phyloP scores from a whole-genome alignment of 352 stramenopile genomes.

The Globisporangium middletonii region DNA sequence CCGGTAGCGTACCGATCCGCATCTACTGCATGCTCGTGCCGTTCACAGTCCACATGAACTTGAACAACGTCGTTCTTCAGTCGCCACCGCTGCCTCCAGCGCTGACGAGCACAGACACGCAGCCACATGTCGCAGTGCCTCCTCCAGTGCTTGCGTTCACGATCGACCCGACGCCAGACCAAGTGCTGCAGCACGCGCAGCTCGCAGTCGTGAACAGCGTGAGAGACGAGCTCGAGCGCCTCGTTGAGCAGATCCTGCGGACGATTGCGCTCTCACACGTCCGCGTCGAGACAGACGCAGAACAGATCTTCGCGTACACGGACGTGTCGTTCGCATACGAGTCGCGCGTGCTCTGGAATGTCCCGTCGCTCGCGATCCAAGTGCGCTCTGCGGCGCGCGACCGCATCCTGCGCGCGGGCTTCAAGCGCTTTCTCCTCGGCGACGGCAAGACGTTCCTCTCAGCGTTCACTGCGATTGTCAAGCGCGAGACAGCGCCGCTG shows the following conservation, averaged over 20 bases:
- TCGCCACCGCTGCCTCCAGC: neutral
- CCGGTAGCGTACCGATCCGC: slow-evolving; percentile 39
- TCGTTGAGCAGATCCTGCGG: slow-evolving; percentile 61
- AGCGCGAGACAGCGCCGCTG: slow-evolving; percentile 54
- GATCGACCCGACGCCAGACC: neutral
- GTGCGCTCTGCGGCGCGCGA: slow-evolving; percentile 31
- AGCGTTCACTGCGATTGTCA: slow-evolving; percentile 62
- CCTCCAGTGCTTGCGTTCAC: neutral
- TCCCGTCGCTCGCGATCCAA: slow-evolving; percentile 58
- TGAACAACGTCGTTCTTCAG: slow-evolving; percentile 33
- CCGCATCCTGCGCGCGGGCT: slow-evolving; percentile 54
- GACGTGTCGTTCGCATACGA: slow-evolving; percentile 70
- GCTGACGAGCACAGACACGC: too few species aligned
- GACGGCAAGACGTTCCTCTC: slow-evolving; percentile 73
- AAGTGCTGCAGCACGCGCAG: neutral
- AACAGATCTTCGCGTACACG: slow-evolving; percentile 74
- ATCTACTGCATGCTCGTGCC: slow-evolving; percentile 69
- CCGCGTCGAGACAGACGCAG: slow-evolving; percentile 45
- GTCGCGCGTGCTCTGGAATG: slow-evolving; percentile 63
- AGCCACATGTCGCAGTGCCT: neutral
- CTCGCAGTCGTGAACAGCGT: slow-evolving; percentile 25
- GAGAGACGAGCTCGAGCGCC: slow-evolving; percentile 42
- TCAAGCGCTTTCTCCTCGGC: slow-evolving; percentile 68
- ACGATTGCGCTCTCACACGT: slow-evolving; percentile 73
- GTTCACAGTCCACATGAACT: slow-evolving; percentile 60